Conservation (phyloP, 192 early-diverging fungal genomes). For the Dispira parvispora region DNA sequence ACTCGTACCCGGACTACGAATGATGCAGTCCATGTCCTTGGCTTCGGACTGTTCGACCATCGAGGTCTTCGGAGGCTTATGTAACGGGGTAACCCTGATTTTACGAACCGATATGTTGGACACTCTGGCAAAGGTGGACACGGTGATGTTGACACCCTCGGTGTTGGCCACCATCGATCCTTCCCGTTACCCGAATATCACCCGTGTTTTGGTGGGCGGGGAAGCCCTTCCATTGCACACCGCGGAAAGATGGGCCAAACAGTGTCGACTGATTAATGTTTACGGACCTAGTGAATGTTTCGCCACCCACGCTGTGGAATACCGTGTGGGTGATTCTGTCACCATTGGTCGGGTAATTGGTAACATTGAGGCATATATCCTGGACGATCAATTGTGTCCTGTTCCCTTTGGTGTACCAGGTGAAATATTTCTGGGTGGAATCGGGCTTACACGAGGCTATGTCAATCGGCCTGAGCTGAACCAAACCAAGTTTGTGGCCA, state of each 20-base stretch:
- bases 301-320: background rate
- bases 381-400: constrained; percentile 13
- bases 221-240: background rate
- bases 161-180: background rate
- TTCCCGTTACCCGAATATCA: background rate
- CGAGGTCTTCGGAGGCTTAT: background rate
- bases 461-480: background rate
- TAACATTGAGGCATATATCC: constrained; percentile 15
- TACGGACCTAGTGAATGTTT: background rate
- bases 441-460: background rate
- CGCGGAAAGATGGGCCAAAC: background rate
- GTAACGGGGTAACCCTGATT: background rate
- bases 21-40: background rate
- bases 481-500: background rate
- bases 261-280: background rate
- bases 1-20: background rate
- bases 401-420: constrained; percentile 19
- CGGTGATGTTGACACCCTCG: background rate
- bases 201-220: background rate
- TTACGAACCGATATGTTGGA: background rate
- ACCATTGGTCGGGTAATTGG: constrained; percentile 18
- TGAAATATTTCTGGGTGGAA: constrained; percentile 16
- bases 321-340: background rate
- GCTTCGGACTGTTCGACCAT: background rate
- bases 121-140: background rate